Percentiles rank a stretch among this genome's conserved stretches.
Evolutionary conservation across 192 early-diverging fungal species (phyloP).

Genomic region (Entomortierella lignicola): DNA sequence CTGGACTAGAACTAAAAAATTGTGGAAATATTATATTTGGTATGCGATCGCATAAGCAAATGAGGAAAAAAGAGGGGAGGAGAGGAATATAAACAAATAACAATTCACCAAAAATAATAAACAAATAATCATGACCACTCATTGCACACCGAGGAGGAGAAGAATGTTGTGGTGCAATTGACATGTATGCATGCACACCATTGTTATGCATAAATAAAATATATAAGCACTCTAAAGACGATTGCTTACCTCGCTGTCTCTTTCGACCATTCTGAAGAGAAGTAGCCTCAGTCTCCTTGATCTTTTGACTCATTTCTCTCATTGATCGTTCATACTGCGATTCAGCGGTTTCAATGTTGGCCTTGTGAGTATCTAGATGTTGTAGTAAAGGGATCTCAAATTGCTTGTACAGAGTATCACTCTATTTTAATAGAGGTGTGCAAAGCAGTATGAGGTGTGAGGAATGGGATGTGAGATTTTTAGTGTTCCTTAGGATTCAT

Average conservation of each 20-base stretch:
- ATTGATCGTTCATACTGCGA: slow-evolving; percentile 58
- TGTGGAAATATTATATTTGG: not conserved
- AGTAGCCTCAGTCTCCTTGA: slow-evolving; percentile 59
- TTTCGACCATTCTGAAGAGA: slow-evolving; percentile 57
- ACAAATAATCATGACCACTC: not conserved
- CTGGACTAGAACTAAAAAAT: not conserved
- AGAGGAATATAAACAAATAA: not conserved
- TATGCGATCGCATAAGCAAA: not conserved
- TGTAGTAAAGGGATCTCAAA: slow-evolving; percentile 61
- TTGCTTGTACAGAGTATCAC: slow-evolving; percentile 56
- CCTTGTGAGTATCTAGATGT: slow-evolving; percentile 59
- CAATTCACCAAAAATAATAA: not conserved
- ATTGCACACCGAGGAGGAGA: not conserved
- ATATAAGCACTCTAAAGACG: not conserved
- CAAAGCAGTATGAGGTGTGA: too few species aligned
- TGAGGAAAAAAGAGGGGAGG: not conserved
- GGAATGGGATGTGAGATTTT: not conserved
- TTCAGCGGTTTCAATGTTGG: slow-evolving; percentile 54
- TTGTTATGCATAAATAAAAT: too few species aligned
- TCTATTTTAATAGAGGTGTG: slow-evolving; percentile 25
- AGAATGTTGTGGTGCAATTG: not conserved
- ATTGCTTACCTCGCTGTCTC: slow-evolving; percentile 53
- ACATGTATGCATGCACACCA: too few species aligned
- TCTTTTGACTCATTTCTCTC: slow-evolving; percentile 58
- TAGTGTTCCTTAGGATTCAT: too few species aligned